Percentiles rank a stretch among this genome's conserved stretches.
Evolutionary conservation across 2,329 filamentous ascomycete genomes (phyloP).

Genomic region (Gnomoniopsis sp.): DNA sequence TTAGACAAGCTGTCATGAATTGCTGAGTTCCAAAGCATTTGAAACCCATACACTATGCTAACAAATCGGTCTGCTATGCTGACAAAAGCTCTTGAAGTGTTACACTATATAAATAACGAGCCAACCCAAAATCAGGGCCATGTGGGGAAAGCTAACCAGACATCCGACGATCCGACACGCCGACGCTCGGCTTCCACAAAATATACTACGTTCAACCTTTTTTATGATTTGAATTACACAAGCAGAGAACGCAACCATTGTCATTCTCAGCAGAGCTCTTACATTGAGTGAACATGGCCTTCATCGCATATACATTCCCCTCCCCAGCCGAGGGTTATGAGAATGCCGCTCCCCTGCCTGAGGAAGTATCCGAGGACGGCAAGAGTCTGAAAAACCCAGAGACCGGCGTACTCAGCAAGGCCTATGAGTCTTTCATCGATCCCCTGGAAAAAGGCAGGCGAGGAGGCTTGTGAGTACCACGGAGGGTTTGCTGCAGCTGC

Average conservation of each 20-base stretch:
- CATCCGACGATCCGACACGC: no score
- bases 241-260: no score
- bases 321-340: slow-evolving; percentile 59
- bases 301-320: slow-evolving; percentile 44
- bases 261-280: no score
- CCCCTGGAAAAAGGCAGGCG: slow-evolving; percentile 63
- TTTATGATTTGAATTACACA: no score
- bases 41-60: background rate
- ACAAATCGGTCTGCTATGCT: background rate
- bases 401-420: slow-evolving; percentile 56
- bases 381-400: slow-evolving; percentile 72
- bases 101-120: background rate
- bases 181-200: no score
- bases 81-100: background rate
- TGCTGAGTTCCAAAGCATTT: background rate
- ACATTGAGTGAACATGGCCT: slow-evolving; percentile 26
- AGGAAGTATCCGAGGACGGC: slow-evolving; percentile 65
- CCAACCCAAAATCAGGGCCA: no score
- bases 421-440: slow-evolving; percentile 67
- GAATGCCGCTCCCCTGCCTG: slow-evolving; percentile 50
- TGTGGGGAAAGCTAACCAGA: no score
- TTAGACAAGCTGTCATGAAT: no score
- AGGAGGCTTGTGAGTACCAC: slow-evolving; percentile 65
- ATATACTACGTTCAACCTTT: no score
- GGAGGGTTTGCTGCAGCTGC: background rate